These are phyloP conservation scores for Glycyrrhiza uralensis DNA, from an alignment of 306 rosid genomes.

Conservation along the genomic window DNA sequence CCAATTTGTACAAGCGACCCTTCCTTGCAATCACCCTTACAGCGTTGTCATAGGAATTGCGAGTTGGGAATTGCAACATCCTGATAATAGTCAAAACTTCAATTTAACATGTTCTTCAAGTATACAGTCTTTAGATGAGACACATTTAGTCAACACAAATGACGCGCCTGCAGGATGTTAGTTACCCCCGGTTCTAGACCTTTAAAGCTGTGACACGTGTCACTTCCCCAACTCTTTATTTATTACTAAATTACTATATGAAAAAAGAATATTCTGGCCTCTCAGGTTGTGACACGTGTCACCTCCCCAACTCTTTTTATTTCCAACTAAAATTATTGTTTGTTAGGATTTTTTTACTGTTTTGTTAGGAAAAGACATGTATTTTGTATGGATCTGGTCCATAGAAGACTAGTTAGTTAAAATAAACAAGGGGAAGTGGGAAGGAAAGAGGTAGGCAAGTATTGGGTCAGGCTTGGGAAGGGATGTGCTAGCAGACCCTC, in stretches of 20 bases:
- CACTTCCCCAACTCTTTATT: too few species aligned
- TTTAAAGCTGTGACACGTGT: too few species aligned
- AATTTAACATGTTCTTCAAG: not conserved
- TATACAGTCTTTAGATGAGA: not conserved
- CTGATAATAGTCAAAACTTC: slow-evolving; percentile 43
- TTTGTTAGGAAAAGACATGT: too few species aligned
- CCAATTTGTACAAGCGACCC: slow-evolving; percentile 56
- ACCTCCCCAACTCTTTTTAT: too few species aligned
- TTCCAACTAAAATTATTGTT: too few species aligned
- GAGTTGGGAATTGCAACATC: slow-evolving; percentile 66
- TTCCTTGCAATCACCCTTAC: slow-evolving; percentile 19
- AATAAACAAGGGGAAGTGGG: not conserved
- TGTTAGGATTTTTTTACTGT: too few species aligned
- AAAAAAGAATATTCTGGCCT: too few species aligned
- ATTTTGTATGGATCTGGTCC: too few species aligned
- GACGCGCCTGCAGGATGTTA: not conserved
- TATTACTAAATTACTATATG: too few species aligned
- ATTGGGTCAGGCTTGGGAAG: not conserved
- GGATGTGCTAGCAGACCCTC: not conserved
- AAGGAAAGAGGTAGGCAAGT: not conserved
- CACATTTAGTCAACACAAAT: not conserved
- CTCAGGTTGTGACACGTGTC: too few species aligned
- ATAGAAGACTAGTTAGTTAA: not conserved
- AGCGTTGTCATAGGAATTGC: slow-evolving; percentile 37
- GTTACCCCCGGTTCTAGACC: not conserved